Evolutionary conservation across 2,329 filamentous ascomycete species (phyloP), one percentile per base, ranked within the genome.

Genomic region (Cercospora nicotianae): DNA sequence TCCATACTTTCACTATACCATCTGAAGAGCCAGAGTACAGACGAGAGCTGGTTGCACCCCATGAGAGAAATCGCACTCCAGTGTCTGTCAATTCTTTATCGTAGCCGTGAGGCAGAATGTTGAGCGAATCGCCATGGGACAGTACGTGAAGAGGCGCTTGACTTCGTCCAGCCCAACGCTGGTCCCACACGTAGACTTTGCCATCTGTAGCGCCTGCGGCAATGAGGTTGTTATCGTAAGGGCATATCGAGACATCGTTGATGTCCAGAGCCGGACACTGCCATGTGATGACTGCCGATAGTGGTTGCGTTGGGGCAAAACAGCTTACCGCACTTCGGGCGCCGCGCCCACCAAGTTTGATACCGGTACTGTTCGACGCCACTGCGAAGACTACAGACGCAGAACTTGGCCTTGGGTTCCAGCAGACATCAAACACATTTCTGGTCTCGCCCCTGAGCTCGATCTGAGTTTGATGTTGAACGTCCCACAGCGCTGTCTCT

Each of bases 11-110:
- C 45, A 90, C 78, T 0, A 85, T 78, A 3, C 87, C 87, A 73
- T 90, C 87, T 4, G 87, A 88, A 5, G 85, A 85, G 16, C 87
- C 87, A 26, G 85, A 87, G 74, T 86, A 88, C 8, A 89, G 80
- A 1, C 85, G 80, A 6, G 82, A 81, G 18, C 82, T 79, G 5
- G 81, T 82, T 3, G 82, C 77, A 6, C 84, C 86, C 87, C 87
- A 90, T 0, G 86, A 80, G 2, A 87, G 80, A 69, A 88, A 83
- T 18, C 84, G 83, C 0, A 89, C 83, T 0, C 87, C 87, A 6
- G 86, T 85, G 69, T 89, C 87, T 5, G 81, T 80, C 16, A 82
- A 71, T 70, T 89, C 87, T 20, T 81, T 80, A 18, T 77, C 75
- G 1, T 76, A 64, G 16, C 77, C 73, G 4, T 82, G 80, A 61